Conservation (phyloP, 495 filamentous ascomycete genomes). For the Hypoxylon crocopeplum region DNA sequence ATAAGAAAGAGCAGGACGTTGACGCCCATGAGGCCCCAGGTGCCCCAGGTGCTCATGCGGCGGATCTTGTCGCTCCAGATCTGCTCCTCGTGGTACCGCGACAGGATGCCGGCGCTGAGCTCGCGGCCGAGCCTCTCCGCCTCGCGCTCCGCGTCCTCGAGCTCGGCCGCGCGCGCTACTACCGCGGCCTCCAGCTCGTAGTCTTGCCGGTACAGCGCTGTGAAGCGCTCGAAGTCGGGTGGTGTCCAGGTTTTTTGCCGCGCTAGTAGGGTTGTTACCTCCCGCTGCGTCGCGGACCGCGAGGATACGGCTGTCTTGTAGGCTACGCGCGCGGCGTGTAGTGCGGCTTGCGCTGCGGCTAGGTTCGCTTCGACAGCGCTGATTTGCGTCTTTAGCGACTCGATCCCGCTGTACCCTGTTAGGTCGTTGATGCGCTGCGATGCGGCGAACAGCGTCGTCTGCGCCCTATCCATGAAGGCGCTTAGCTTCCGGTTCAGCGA, state of each 20-base stretch:
- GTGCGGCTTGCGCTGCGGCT: constrained; percentile 64
- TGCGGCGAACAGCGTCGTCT: constrained; percentile 81
- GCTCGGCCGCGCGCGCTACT: constrained; percentile 68
- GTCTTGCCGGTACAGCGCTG: constrained; percentile 86
- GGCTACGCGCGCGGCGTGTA: constrained; percentile 72
- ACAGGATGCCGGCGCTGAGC: constrained; percentile 79
- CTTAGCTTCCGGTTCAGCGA: constrained; percentile 75
- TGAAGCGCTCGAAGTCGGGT: constrained; percentile 82
- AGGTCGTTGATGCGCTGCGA: constrained; percentile 89
- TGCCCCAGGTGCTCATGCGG: constrained; percentile 95
- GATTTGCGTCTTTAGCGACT: constrained; percentile 80
- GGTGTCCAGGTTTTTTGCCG: constrained; percentile 92
- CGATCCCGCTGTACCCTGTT: constrained; percentile 94
- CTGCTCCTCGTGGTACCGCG: constrained; percentile 97
- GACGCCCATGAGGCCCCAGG: constrained; percentile 96
- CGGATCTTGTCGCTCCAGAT: constrained; percentile 99
- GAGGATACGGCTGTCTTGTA: constrained; percentile 80
- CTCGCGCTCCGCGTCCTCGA: constrained; percentile 76
- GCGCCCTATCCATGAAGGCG: constrained; percentile 84
- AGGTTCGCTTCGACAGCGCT: constrained; percentile 71
- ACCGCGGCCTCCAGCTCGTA: constrained; percentile 94
- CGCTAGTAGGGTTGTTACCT: constrained; percentile 92
- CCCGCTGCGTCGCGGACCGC: constrained; percentile 87
- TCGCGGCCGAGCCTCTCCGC: constrained; percentile 76
- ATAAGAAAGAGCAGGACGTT: constrained; percentile 90